These are phyloP conservation scores for Xylariaceae sp. DNA, from an alignment of 2,329 filamentous ascomycete species.

Conservation along the genomic window DNA sequence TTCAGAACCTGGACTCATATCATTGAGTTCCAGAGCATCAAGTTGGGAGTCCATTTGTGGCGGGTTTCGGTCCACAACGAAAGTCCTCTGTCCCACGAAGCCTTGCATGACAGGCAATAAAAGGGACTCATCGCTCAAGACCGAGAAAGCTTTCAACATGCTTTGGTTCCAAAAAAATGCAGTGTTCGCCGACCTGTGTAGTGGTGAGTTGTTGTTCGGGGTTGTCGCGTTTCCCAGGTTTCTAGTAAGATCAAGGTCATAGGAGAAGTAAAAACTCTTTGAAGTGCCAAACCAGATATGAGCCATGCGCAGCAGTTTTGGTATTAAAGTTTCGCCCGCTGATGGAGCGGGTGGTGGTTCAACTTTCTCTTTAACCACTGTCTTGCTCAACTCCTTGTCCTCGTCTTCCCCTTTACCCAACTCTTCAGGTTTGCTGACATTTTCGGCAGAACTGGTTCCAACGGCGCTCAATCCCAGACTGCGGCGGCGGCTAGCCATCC, in stretches of 20 bases:
- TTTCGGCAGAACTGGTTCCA: constrained; percentile 26
- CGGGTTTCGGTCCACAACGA: constrained; percentile 64
- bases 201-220: constrained; percentile 49
- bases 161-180: constrained; percentile 89
- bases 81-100: constrained; percentile 82
- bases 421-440: constrained; percentile 34
- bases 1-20: constrained; percentile 19
- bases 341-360: constrained; percentile 22
- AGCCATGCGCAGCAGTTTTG: constrained; percentile 79
- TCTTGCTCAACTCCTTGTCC: constrained; percentile 28
- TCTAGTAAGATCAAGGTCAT: constrained; percentile 87
- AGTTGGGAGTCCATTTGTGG: constrained; percentile 46
- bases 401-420: constrained; percentile 12
- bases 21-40: constrained; percentile 29
- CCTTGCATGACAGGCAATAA: constrained; percentile 86
- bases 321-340: constrained; percentile 59
- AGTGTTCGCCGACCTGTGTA: constrained; percentile 70
- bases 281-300: constrained; percentile 80
- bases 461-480: constrained; percentile 62
- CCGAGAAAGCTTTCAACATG: constrained; percentile 69
- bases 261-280: constrained; percentile 89
- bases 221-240: constrained; percentile 45
- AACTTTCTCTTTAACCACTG: constrained; percentile 26
- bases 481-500: constrained; percentile 68
- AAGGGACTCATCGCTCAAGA: constrained; percentile 66